These are phyloP conservation scores for Scedosporium apiospermum DNA, from an alignment of 2,329 filamentous ascomycete genomes.

Conservation along the genomic window DNA sequence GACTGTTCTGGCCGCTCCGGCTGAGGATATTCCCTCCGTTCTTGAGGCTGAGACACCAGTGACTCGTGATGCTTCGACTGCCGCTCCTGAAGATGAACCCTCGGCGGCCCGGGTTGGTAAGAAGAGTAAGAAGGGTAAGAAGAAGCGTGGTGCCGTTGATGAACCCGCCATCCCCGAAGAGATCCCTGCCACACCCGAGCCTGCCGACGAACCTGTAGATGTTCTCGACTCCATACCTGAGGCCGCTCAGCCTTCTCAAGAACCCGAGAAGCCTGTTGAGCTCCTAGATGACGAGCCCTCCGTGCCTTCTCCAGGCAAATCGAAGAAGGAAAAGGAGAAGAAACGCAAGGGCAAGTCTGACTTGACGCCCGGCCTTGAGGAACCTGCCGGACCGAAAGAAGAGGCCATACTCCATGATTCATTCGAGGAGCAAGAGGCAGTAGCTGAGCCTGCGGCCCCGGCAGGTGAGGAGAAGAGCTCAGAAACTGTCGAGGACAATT, in stretches of 20 bases:
- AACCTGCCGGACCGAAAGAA: background rate
- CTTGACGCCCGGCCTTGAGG: background rate
- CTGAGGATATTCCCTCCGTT: background rate
- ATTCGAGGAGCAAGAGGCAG: background rate
- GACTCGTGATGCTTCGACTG: background rate
- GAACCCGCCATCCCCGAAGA: background rate
- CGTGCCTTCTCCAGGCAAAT: background rate
- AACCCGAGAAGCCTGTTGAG: background rate
- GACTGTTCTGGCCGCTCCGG: background rate
- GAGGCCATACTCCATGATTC: background rate
- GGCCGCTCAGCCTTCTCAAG: background rate
- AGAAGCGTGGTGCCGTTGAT: conserved; percentile 10
- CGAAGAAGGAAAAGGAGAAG: conserved; percentile 1
- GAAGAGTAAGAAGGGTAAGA: conserved; percentile 24
- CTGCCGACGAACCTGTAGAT: background rate
- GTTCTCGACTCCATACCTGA: background rate
- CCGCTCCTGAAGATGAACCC: conserved; percentile 3
- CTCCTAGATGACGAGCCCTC: background rate
- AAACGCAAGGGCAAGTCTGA: background rate
- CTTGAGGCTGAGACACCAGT: background rate
- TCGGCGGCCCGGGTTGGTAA: conserved; percentile 9
- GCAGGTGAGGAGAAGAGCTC: background rate
- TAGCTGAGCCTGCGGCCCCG: background rate
- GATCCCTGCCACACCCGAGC: background rate
- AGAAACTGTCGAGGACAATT: background rate